phyloP scores from a whole-genome alignment of 2,329 filamentous ascomycete species.

The Clarireedia paspali region DNA sequence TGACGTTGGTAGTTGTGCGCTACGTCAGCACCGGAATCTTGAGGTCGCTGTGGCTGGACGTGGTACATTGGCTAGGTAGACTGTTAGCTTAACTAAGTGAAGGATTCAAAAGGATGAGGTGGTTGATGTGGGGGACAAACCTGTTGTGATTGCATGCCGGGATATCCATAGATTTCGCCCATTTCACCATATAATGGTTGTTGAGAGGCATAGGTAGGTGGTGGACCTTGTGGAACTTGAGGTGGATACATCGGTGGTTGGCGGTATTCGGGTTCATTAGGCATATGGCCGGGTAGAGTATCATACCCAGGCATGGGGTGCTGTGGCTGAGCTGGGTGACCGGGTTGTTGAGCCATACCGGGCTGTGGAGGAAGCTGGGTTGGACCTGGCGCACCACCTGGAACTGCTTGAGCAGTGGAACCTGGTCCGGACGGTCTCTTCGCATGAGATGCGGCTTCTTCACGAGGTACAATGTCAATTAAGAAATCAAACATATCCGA shows the following conservation, averaged over 20 bases:
- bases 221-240: conserved; percentile 66
- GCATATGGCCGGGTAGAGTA: conserved; percentile 52
- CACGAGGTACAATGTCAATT: conserved; percentile 95
- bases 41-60: conserved; percentile 31
- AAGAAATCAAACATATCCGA: conserved; percentile 99
- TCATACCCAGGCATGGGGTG: conserved; percentile 58
- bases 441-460: conserved; percentile 80
- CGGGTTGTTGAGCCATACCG: conserved; percentile 34
- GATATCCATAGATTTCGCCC: conserved; percentile 80
- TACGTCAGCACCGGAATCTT: conserved; percentile 32
- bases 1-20: conserved; percentile 32
- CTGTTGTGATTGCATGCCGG: conserved; percentile 74
- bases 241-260: conserved; percentile 76
- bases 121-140: conserved; percentile 39
- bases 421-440: conserved; percentile 56
- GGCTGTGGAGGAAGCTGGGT: conserved; percentile 46
- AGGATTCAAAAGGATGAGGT: background rate
- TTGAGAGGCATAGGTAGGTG: conserved; percentile 67
- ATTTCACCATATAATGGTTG: conserved; percentile 71
- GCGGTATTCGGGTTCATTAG: conserved; percentile 70
- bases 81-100: conserved; percentile 2
- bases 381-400: conserved; percentile 40
- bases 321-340: conserved; percentile 41
- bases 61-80: conserved; percentile 33
- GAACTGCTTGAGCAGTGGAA: conserved; percentile 36